phyloP scores from a whole-genome alignment of 2,329 filamentous ascomycete genomes.

The Escovopsis sp. region DNA sequence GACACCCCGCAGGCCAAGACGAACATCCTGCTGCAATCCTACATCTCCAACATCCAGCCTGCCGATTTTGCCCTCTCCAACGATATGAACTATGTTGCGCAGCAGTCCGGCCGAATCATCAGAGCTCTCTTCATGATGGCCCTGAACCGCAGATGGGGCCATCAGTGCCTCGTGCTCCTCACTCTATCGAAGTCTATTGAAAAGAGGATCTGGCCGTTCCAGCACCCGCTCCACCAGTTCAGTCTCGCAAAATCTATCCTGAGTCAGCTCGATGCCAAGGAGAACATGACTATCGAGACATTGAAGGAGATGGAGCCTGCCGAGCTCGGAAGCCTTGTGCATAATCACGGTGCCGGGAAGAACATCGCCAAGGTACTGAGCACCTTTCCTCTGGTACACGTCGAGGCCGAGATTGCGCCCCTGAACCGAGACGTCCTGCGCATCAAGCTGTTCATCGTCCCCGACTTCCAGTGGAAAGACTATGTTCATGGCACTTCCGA shows the following conservation, averaged over 20 bases:
- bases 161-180: conserved; percentile 82
- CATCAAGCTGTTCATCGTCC: conserved; percentile 73
- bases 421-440: conserved; percentile 87
- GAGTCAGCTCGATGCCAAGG: conserved; percentile 71
- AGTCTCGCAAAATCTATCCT: conserved; percentile 75
- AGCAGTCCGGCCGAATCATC: conserved; percentile 90
- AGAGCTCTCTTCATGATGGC: conserved; percentile 95
- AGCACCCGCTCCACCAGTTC: conserved; percentile 91
- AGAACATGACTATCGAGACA: conserved; percentile 60
- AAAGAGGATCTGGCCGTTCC: conserved; percentile 85
- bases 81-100: conserved; percentile 86
- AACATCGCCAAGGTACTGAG: conserved; percentile 69
- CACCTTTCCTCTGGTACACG: conserved; percentile 81
- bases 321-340: conserved; percentile 81
- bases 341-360: conserved; percentile 76
- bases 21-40: conserved; percentile 86
- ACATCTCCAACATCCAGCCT: conserved; percentile 74
- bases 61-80: conserved; percentile 92
- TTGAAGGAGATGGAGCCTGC: conserved; percentile 85
- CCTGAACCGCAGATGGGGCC: conserved; percentile 85
- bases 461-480: conserved; percentile 92
- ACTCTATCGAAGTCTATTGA: conserved; percentile 95
- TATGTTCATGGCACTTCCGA: conserved; percentile 86
- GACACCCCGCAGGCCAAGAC: conserved; percentile 76
- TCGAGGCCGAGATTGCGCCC: conserved; percentile 90